phyloP scores from a whole-genome alignment of 2,329 filamentous ascomycete species.

The Neofusicoccum ribis region DNA sequence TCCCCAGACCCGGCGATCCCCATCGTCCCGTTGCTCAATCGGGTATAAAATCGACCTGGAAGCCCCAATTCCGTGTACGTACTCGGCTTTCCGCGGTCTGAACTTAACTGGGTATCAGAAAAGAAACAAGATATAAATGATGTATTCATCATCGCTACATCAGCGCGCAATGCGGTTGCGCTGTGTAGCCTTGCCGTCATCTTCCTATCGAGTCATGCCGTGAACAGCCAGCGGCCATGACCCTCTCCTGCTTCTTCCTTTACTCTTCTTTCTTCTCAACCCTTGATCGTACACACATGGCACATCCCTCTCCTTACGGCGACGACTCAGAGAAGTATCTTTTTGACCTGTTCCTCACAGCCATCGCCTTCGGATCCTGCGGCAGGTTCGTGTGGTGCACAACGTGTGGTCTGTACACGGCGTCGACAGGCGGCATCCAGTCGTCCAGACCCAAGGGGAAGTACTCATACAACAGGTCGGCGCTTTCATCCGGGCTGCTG shows the following conservation, averaged over 20 bases:
- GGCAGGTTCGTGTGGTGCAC: conserved; percentile 70
- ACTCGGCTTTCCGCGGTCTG: not conserved
- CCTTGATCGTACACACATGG: not conserved
- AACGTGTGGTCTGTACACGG: conserved; percentile 86
- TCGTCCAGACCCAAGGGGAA: conserved; percentile 90
- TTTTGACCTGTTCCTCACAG: conserved; percentile 46
- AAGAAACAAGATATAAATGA: conserved; percentile 3
- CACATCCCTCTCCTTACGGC: conserved; percentile 5
- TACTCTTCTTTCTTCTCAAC: not conserved
- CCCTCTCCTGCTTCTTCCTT: not conserved
- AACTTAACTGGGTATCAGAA: conserved; percentile 16
- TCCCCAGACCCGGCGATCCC: not conserved
- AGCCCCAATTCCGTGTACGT: not conserved
- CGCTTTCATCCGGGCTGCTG: conserved; percentile 70
- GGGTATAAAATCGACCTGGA: not conserved
- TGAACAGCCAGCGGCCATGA: not conserved
- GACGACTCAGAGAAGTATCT: conserved; percentile 51
- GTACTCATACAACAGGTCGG: conserved; percentile 89
- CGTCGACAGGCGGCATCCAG: conserved; percentile 88
- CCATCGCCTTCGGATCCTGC: conserved; percentile 47
- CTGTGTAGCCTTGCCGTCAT: not conserved
- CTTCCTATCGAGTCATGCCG: not conserved
- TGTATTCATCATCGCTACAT: not conserved
- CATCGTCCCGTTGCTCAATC: not conserved
- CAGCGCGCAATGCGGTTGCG: not conserved